Percentiles rank a stretch among this genome's conserved stretches.
These are phyloP conservation scores for Antitrichia curtipendula DNA, from an alignment of 225 moss, liverwort and hornwort species.

Conservation along the genomic window DNA sequence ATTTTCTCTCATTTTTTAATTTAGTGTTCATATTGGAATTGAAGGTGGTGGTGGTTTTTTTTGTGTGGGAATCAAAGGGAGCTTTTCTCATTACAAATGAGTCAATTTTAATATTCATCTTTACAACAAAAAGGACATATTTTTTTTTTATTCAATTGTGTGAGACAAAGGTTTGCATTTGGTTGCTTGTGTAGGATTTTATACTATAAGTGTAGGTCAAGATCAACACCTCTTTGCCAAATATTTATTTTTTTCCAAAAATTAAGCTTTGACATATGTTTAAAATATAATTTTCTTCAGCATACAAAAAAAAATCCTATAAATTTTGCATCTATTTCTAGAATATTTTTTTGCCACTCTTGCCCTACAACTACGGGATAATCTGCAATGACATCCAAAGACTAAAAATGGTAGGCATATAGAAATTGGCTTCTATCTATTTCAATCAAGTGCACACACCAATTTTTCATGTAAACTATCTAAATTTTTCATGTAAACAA, in stretches of 20 bases:
- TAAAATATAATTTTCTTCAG: not conserved
- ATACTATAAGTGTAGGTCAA: not conserved
- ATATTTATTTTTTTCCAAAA: not conserved
- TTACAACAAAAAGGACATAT: not conserved
- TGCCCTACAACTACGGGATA: rapidly evolving
- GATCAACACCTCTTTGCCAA: rapidly evolving
- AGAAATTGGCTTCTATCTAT: not conserved
- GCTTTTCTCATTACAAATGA: rapidly evolving
- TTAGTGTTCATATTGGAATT: not conserved
- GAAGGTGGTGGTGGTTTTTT: rapidly evolving
- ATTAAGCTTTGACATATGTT: rapidly evolving
- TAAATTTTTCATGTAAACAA: not conserved
- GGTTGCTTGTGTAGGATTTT: too few relatives aligned
- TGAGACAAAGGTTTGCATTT: not conserved
- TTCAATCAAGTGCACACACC: not conserved
- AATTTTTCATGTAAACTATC: not conserved
- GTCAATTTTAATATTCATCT: not conserved
- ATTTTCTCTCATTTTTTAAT: not conserved
- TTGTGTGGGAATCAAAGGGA: not conserved
- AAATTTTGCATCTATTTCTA: too few relatives aligned
- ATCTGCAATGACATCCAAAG: rapidly evolving
- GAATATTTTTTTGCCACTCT: not conserved
- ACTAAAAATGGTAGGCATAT: not conserved
- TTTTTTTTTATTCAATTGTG: not conserved
- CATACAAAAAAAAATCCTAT: too few relatives aligned